Evolutionary conservation across 768 basidiomycete species (phyloP).

Genomic region (Amanita molliuscula): DNA sequence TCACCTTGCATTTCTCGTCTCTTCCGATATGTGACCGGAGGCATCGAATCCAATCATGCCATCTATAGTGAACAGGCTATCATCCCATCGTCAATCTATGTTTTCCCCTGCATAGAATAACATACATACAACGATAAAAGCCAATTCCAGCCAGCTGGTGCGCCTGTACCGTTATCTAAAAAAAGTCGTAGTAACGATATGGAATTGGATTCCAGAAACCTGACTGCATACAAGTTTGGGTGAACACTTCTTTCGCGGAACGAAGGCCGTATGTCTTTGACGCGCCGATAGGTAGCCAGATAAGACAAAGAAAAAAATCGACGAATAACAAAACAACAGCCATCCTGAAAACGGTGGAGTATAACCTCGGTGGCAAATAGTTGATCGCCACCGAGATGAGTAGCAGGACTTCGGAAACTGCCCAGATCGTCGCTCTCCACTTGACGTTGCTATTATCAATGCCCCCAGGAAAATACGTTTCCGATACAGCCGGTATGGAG

Average conservation of each 20-base stretch:
- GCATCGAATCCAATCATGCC: conserved; percentile 89
- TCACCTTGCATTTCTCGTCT: conserved; percentile 73
- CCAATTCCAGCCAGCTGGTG: conserved; percentile 87
- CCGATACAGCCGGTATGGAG: conserved; percentile 75
- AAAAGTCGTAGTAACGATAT: neutral
- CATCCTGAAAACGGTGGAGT: conserved; percentile 70
- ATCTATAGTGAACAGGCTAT: conserved; percentile 76
- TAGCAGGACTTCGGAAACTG: conserved; percentile 63
- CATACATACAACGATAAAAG: conserved; percentile 63
- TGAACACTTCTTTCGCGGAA: conserved; percentile 75
- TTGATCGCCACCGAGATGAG: conserved; percentile 72
- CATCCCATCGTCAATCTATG: neutral
- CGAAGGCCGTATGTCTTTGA: conserved; percentile 86
- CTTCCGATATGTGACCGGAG: conserved; percentile 83
- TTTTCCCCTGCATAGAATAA: neutral
- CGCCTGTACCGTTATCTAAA: conserved; percentile 85
- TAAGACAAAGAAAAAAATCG: conserved; percentile 80
- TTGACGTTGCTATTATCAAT: conserved; percentile 59
- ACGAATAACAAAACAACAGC: conserved; percentile 67
- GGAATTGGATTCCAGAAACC: neutral
- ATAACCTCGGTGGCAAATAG: conserved; percentile 68
- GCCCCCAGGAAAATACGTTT: conserved; percentile 77
- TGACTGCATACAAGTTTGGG: conserved; percentile 54
- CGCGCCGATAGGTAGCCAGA: conserved; percentile 91
- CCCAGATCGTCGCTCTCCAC: conserved; percentile 84